Evolutionary conservation across 2,329 filamentous ascomycete species (phyloP), one percentile per base, ranked within the genome.

Genomic region (Graphium sp.): DNA sequence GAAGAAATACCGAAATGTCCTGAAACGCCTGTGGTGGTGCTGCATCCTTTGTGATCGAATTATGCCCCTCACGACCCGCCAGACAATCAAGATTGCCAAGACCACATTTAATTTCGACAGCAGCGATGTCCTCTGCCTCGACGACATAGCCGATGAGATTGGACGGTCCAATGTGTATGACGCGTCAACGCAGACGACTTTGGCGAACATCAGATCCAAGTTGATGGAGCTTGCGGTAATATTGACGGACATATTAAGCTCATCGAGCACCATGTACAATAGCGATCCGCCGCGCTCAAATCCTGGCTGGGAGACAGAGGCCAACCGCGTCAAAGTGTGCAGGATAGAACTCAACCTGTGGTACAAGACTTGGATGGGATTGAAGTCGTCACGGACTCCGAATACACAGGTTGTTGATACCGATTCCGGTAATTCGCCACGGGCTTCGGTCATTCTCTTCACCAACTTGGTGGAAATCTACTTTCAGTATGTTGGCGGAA

Each of bases 11-110:
- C 46, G 53, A 31, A 49, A 52, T 34, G 44, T 50, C 6, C 49
- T 58, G 18, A 67, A 65, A 41, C 48, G 61, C 2, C 42, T 68
- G 6, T 66, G 62, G 62, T 67, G 62, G 62, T 62, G 59, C 32
- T 64, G 62, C 33, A 48, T 67, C 22, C 48, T 66, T 5, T 56
- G 63, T 8, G 62, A 66, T 39, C 52, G 60, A 22, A 57, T 61
- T 12, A 37, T 67, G 16, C 51, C 55, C 4, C 47, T 68, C 7
- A 55, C 60, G 4, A 50, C 66, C 34, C 52, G 62, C n/a, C 52
- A 60, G 8, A 52, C 53, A 22, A 49, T 62, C n/a, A 60, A 65
- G 34, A 55, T 66, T 31, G 58, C 58, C 0, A 50, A 54, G 4
- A 46, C 46, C 0, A 53, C 60, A 32, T 60, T 64, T 34, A 52